Evolutionary conservation across 805 yeast genomes (phyloP), one percentile per base, ranked within the genome.

Genomic region (Yarrowia divulgata): DNA sequence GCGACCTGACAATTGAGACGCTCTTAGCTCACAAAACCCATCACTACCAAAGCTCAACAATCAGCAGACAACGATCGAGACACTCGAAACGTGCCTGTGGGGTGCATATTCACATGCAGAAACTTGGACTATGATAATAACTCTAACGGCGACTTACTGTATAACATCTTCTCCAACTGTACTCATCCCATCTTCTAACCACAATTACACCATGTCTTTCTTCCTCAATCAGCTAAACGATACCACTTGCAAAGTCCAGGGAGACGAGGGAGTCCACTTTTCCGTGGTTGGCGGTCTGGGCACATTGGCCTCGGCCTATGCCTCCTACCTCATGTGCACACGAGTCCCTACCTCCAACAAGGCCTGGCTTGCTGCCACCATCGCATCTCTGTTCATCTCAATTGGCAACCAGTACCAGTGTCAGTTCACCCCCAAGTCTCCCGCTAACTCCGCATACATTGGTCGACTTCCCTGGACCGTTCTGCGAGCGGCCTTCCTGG

Each of bases 21-120:
- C 29, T 23, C 29, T 23, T 23, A 23, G 4, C 4, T 4, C 29
- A 10, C 32, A 8, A 45, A 1, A 18, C 19, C 2, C 23, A 23
- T 23, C 29, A 23, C 29, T 4, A 23, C 4, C 29, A 23, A 46
- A 10, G 23, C 13, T 2, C 29, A 12, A 4, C 9, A 23, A 5
- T 16, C 52, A 13, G 13, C 13, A 12, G n/a, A 4, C 18, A 13
- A 1, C 54, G 39, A n/a, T 50, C 40, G 29, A 34, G 34, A 50
- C 29, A 48, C 52, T 35, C 40, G 32, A 49, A 49, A 49, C 54
- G 39, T 49, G 39, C 39, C 62, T 37, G 62, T 55, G 50, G 64
- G 50, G 64, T 58, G 64, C 64, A 58, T 58, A 58, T 42, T 58
- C 64, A 58, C 64, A 58, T 58, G 64, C 64, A 58, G 64, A 58